Base-by-base conservation (phyloP, 441 rosid species). In the Flueggea neowawraea region DNA sequence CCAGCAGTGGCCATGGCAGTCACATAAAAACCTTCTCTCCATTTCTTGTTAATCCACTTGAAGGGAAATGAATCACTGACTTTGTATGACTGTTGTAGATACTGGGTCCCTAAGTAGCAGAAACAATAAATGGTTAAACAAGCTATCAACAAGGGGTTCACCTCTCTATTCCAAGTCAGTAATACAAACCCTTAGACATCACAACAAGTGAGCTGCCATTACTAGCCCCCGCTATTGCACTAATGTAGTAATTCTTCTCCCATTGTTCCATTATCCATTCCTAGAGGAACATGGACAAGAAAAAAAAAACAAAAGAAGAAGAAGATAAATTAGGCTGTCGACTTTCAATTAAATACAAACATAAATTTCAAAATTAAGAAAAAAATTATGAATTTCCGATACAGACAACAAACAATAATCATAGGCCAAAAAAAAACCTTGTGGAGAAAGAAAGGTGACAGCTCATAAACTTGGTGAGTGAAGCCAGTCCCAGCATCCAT, bases 191-290 rank as follows among this genome's bases (percentile, higher is more conserved):
- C 77, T 90, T 92, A 14, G 98, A 92, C 98, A 92, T 90, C 57
- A 92, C 96, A 61, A 88, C 94, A 45, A 92, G 72, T 0, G 98
- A 89, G 82, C 88, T 80, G 48, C 98, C 96, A 56, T 87, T 88
- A 67, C 74, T 73, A 14, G 90, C 82, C 64, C 98, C 96, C 1
- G 96, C 95, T 60, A 92, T 73, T 43, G 96, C 87, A 61, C 87
- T 92, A 69, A 92, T 92, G 76, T 92, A 92, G 71, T 76, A 92
- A 76, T 86, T 87, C 77, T 84, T 92, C 66, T 92, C 98, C 98
- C 96, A 92, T 31, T 92, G 95, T 68, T 88, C 96, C 98, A 92
- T 84, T 71, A 92, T 92, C 98, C 98, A 92, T 69, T 92, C 98
- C 98, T 92, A 66, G 52, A 71, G 67, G 57, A 71, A 3, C 41